phyloP scores from a whole-genome alignment of 345 rosid species.

The Euclidium syriacum region DNA sequence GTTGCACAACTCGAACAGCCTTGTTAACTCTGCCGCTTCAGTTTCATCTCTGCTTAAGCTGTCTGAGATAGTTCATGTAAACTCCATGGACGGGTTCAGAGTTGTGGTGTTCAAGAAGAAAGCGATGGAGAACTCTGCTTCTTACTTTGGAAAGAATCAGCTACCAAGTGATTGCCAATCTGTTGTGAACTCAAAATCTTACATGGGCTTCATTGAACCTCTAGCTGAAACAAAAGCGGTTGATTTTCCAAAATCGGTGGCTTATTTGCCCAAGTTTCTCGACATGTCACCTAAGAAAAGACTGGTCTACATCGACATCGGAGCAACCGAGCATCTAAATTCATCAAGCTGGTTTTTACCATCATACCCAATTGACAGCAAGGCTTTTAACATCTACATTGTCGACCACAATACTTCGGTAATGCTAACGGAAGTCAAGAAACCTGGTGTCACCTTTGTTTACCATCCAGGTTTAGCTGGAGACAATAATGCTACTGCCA shows the following conservation, averaged over 20 bases:
- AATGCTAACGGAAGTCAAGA: slow-evolving; percentile 50
- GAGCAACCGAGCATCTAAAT: slow-evolving; percentile 47
- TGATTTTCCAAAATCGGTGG: slow-evolving; percentile 32
- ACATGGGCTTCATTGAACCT: slow-evolving; percentile 46
- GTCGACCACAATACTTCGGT: slow-evolving; percentile 69
- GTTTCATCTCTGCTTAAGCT: slow-evolving; percentile 52
- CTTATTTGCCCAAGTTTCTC: slow-evolving; percentile 49
- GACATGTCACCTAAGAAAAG: slow-evolving; percentile 35
- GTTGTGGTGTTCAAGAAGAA: slow-evolving; percentile 3
- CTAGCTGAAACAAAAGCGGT: slow-evolving; percentile 30
- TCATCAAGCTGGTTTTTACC: slow-evolving; percentile 47
- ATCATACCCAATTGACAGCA: slow-evolving; percentile 50
- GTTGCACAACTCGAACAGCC: slow-evolving; percentile 23
- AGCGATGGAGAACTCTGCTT: slow-evolving; percentile 15
- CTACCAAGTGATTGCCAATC: slow-evolving; percentile 58
- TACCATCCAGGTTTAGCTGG: slow-evolving; percentile 64
- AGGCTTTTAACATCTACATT: slow-evolving; percentile 49
- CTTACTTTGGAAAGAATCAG: slow-evolving; percentile 39
- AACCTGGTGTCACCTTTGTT: slow-evolving; percentile 60
- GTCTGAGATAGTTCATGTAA: slow-evolving; percentile 54
- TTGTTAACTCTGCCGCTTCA: slow-evolving; percentile 56
- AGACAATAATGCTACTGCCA: slow-evolving; percentile 15
- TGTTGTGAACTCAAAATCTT: slow-evolving; percentile 18
- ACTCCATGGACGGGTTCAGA: slow-evolving; percentile 25
- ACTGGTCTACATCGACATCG: slow-evolving; percentile 55